Conservation (phyloP, 768 basidiomycete genomes). For the Clitopilus passeckerianus region DNA sequence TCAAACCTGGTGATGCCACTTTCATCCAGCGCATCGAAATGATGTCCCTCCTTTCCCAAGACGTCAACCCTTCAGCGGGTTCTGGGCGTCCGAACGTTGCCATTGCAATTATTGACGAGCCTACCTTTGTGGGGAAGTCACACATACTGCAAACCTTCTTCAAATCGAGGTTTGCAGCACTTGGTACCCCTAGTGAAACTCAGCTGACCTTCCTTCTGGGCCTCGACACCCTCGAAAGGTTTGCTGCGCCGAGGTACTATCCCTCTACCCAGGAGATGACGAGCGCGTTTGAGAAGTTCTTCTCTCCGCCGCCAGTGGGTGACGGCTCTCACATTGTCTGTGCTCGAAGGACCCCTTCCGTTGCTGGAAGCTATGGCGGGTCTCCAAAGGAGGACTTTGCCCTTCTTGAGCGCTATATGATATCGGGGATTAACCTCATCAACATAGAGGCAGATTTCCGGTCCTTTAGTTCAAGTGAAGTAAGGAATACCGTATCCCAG, state of each 20-base stretch:
- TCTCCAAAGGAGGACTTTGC: constrained; percentile 12
- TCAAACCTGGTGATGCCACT: constrained; percentile 68
- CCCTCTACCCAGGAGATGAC: constrained; percentile 49
- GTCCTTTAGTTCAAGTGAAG: constrained; percentile 65
- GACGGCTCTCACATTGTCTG: constrained; percentile 56
- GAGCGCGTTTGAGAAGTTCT: constrained; percentile 48
- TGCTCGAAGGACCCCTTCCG: constrained; percentile 36
- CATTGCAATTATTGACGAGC: constrained; percentile 80
- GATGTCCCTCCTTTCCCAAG: constrained; percentile 67
- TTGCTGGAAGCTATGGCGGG: background rate
- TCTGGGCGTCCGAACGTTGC: constrained; percentile 46
- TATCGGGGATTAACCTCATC: constrained; percentile 41
- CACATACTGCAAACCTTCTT: constrained; percentile 50
- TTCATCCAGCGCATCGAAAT: constrained; percentile 80
- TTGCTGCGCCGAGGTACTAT: constrained; percentile 78
- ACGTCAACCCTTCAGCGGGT: constrained; percentile 22
- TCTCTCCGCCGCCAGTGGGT: constrained; percentile 38
- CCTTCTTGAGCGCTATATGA: constrained; percentile 43
- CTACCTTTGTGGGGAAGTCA: constrained; percentile 86
- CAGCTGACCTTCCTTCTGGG: constrained; percentile 74
- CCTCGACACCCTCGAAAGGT: constrained; percentile 78
- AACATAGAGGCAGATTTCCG: constrained; percentile 55
- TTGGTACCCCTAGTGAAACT: constrained; percentile 12
- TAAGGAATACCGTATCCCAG: constrained; percentile 41
- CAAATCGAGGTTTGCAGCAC: constrained; percentile 23